These are phyloP conservation scores for Colletotrichum karsti DNA, from an alignment of 2,329 filamentous ascomycete species.

Conservation along the genomic window DNA sequence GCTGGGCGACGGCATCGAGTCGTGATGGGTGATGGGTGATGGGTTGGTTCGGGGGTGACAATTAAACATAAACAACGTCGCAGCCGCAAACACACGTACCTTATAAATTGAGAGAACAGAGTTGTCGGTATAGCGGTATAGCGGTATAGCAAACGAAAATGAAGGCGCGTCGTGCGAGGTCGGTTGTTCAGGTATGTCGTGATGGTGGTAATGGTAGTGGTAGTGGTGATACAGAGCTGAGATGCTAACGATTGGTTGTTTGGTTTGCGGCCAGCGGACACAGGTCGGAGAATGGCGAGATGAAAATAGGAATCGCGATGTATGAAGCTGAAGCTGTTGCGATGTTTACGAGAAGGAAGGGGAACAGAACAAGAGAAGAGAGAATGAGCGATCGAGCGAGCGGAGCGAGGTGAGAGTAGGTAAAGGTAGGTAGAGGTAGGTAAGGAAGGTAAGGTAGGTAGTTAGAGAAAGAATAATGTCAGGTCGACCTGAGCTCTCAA, in stretches of 20 bases:
- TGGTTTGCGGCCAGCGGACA: not conserved
- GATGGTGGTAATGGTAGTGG: not conserved
- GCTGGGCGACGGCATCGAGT: conserved; percentile 8
- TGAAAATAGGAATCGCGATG: not conserved
- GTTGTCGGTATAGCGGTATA: not conserved
- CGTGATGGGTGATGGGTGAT: not conserved
- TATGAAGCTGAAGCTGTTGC: not conserved
- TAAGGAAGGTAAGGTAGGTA: not conserved
- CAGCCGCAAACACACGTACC: conserved; percentile 11
- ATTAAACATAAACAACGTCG: conserved; percentile 1
- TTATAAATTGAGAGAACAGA: not conserved
- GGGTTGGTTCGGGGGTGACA: not conserved
- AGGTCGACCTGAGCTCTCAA: not conserved
- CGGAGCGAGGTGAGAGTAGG: not conserved
- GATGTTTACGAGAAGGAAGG: not conserved
- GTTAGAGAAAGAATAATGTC: not conserved
- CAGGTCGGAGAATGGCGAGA: not conserved
- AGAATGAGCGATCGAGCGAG: not conserved
- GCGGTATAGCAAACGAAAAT: not conserved
- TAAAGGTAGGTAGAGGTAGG: not conserved
- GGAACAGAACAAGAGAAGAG: not conserved
- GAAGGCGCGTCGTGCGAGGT: not conserved
- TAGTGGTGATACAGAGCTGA: not conserved
- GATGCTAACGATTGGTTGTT: not conserved
- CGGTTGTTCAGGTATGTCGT: not conserved